A percentile compares a stretch with the other conserved stretches of the same genome.
Evolutionary conservation across 768 basidiomycete species (phyloP).

Genomic region (Termitomyces sp.): DNA sequence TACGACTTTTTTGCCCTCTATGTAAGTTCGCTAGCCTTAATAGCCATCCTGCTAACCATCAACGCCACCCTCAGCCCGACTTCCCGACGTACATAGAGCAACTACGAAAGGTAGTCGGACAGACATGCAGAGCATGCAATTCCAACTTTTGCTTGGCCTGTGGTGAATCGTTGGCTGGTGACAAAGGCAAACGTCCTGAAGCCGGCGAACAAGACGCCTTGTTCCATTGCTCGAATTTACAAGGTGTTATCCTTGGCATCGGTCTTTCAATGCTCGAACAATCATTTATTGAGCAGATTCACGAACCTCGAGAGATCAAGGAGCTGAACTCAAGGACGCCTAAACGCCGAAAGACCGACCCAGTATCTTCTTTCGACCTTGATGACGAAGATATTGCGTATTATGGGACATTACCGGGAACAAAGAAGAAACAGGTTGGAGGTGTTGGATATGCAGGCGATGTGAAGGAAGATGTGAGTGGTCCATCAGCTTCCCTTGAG

Average conservation of each 20-base stretch:
- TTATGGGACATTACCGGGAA: slow-evolving; percentile 37
- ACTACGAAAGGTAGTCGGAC: slow-evolving; percentile 51
- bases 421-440: slow-evolving; percentile 55
- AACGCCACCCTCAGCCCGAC: slow-evolving; percentile 44
- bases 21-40: slow-evolving; percentile 41
- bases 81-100: slow-evolving; percentile 68
- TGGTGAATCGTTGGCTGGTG: slow-evolving; percentile 54
- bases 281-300: slow-evolving; percentile 53
- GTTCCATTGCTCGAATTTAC: slow-evolving; percentile 86
- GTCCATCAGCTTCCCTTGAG: neutral
- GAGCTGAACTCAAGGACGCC: slow-evolving; percentile 32
- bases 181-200: slow-evolving; percentile 37
- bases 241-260: slow-evolving; percentile 88
- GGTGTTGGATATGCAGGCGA: slow-evolving; percentile 89
- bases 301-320: slow-evolving; percentile 26
- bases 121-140: slow-evolving; percentile 59
- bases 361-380: slow-evolving; percentile 14
- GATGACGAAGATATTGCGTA: slow-evolving; percentile 55
- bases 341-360: slow-evolving; percentile 43
- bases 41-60: slow-evolving; percentile 9
- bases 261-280: slow-evolving; percentile 85
- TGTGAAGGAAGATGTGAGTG: slow-evolving; percentile 77
- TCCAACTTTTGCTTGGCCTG: slow-evolving; percentile 70
- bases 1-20: slow-evolving; percentile 80
- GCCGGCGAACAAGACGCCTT: slow-evolving; percentile 49